phyloP scores from a whole-genome alignment of 164 flowering plant species.

The Brasenia schreberi region DNA sequence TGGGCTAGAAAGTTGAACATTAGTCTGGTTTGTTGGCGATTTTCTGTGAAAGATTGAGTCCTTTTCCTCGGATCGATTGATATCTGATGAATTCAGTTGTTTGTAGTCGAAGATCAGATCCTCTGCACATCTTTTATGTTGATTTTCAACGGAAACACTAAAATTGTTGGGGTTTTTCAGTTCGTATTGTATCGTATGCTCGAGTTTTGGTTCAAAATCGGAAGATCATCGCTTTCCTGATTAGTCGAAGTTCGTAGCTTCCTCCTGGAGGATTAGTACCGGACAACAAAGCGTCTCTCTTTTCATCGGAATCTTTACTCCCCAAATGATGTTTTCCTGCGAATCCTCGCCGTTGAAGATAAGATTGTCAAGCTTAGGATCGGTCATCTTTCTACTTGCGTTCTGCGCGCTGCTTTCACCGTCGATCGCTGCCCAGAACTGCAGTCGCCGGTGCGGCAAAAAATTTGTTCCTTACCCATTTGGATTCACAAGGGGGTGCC shows the following conservation, averaged over 20 bases:
- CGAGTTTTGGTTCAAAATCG: neutral
- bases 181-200: neutral
- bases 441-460: constrained; percentile 26
- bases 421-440: constrained; percentile 7
- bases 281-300: neutral
- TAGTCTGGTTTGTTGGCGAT: neutral
- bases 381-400: neutral
- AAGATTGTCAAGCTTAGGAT: neutral
- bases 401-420: constrained; percentile 2
- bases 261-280: neutral
- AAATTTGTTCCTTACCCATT: constrained; percentile 38
- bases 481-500: constrained; percentile 56
- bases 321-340: neutral
- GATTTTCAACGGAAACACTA: neutral
- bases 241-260: neutral
- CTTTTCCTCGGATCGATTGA: neutral
- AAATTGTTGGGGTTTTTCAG: neutral
- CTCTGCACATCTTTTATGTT: too few species aligned
- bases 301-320: neutral
- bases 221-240: neutral
- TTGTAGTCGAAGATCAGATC: too few species aligned
- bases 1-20: neutral
- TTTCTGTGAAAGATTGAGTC: neutral
- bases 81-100: too few species aligned
- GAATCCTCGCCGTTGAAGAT: neutral